Evolutionary conservation across 208 protist genomes (phyloP).

Genomic region (Herpetomonas samuelpessoai): DNA sequence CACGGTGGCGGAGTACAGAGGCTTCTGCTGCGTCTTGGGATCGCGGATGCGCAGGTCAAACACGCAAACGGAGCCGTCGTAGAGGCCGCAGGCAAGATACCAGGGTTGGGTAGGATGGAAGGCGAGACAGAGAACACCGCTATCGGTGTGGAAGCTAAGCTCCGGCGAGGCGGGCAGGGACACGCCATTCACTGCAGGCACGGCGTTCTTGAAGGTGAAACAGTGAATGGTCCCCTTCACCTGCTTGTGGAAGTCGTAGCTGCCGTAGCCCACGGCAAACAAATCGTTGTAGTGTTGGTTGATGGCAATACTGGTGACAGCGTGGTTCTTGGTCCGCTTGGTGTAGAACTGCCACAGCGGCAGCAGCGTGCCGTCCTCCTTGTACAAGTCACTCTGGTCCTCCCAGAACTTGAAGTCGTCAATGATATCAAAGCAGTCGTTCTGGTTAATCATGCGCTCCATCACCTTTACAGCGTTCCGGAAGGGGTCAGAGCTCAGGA

Average conservation of each 20-base stretch:
- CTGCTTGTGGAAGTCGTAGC: conserved; percentile 97
- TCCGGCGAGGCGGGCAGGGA: conserved; percentile 87
- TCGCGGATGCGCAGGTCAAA: conserved; percentile 89
- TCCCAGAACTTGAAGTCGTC: conserved; percentile 98
- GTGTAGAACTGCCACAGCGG: conserved; percentile 96
- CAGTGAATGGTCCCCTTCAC: conserved; percentile 92
- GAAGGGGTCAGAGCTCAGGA: conserved; percentile 65
- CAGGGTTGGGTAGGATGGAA: conserved; percentile 92
- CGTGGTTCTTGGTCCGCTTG: conserved; percentile 79
- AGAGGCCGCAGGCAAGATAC: conserved; percentile 94
- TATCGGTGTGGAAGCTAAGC: conserved; percentile 88
- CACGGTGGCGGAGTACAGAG: conserved; percentile 90
- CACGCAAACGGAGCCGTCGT: conserved; percentile 95
- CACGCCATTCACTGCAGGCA: conserved; percentile 56
- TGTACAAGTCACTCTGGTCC: conserved; percentile 93
- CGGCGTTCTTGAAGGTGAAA: conserved; percentile 97
- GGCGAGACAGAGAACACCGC: conserved; percentile 95
- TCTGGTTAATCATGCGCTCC: conserved; percentile 98
- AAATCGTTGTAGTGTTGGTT: conserved; percentile 96
- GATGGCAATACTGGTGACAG: conserved; percentile 93
- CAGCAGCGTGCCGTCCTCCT: conserved; percentile 93
- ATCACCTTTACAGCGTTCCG: conserved; percentile 83
- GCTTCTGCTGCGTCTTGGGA: conserved; percentile 56
- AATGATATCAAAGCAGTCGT: conserved; percentile 95
- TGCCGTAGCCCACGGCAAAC: conserved; percentile 97